Evolutionary conservation across 2,329 filamentous ascomycete species (phyloP).

Genomic region (Cercospora sojina): DNA sequence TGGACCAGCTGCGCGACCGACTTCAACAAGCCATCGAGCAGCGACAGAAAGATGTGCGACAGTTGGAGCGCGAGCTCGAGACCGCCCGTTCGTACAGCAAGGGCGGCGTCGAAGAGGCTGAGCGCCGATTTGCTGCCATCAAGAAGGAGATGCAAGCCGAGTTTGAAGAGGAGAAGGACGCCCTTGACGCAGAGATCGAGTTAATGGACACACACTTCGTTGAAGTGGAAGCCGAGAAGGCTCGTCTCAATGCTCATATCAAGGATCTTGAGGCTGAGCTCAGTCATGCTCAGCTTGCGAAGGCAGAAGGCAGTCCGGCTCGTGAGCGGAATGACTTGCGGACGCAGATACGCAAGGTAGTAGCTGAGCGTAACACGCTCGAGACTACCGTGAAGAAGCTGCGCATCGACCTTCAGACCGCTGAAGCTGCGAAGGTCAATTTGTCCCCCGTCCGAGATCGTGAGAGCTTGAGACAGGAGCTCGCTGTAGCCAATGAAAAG

Average conservation of each 20-base stretch:
- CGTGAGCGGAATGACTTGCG: constrained; percentile 40
- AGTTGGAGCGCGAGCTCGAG: constrained; percentile 46
- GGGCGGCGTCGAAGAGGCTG: constrained; percentile 28
- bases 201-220: constrained; percentile 47
- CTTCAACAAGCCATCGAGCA: constrained; percentile 37
- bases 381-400: constrained; percentile 38
- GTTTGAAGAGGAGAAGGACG: constrained; percentile 41
- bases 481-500: constrained; percentile 39
- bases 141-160: constrained; percentile 49
- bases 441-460: constrained; percentile 37
- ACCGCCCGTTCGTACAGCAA: constrained; percentile 29
- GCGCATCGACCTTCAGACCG: constrained; percentile 39
- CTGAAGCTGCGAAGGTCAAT: constrained; percentile 29
- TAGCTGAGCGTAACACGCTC: constrained; percentile 36
- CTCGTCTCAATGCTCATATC: constrained; percentile 59
- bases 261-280: constrained; percentile 42
- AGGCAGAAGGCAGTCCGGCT: constrained; percentile 39
- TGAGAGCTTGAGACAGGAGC: constrained; percentile 36
- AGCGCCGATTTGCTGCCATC: constrained; percentile 51
- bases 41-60: constrained; percentile 40
- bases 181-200: constrained; percentile 58
- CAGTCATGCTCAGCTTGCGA: constrained; percentile 39
- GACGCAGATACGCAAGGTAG: constrained; percentile 33
- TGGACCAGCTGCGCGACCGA: constrained; percentile 43
- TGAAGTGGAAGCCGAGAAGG: constrained; percentile 50